Base-by-base conservation (phyloP, 2,329 filamentous ascomycete genomes). In the Aspergillus caelatus region DNA sequence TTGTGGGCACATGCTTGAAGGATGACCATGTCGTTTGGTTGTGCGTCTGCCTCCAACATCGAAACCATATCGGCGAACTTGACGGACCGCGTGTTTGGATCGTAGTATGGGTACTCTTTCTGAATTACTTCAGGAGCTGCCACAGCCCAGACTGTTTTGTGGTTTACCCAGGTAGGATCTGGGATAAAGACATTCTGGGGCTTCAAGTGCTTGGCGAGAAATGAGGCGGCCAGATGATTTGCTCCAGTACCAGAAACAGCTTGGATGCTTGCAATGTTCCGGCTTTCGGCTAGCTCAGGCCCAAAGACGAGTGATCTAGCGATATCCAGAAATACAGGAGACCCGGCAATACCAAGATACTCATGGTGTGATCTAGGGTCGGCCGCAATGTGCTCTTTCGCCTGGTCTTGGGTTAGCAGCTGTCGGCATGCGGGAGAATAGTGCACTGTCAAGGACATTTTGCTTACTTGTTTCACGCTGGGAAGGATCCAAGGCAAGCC, bases 1-100 rank as follows among this genome's bases (percentile, higher is more conserved):
- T 97, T 97, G 82, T 97, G 93, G 19, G 94, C 94, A 76, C 94
- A 97, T 62, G 92, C 91, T 79, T 97, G 94, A 30, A 97, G 86
- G 41, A 97, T 85, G 73, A 97, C 88, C 75, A 97, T 87, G 76
- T 91, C 93, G 68, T 88, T 87, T 50, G 91, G 86, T 2, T 90
- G 87, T 7, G 92, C 92, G 54, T 89, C 87, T 71, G 94, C 92
- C 79, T 96, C 91, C 57, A 97, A 87, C 30, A 89, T 91, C 76
- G 89, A 90, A 66, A 93, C 94, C 77, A 90, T 79, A 79, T 68
- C 68, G 9, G 68, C 66, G 16, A 75, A 70, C 52, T 75, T 66
- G 12, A 77, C 53, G 5, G 65, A 57, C 12, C 67, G 58, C 2
- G 66, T 70, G 5, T 57, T 41, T 19, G 92, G 89, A 77, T 89